Evolutionary conservation across 805 yeast species (phyloP).

Genomic region (Tetrapisispora taiwanensis): DNA sequence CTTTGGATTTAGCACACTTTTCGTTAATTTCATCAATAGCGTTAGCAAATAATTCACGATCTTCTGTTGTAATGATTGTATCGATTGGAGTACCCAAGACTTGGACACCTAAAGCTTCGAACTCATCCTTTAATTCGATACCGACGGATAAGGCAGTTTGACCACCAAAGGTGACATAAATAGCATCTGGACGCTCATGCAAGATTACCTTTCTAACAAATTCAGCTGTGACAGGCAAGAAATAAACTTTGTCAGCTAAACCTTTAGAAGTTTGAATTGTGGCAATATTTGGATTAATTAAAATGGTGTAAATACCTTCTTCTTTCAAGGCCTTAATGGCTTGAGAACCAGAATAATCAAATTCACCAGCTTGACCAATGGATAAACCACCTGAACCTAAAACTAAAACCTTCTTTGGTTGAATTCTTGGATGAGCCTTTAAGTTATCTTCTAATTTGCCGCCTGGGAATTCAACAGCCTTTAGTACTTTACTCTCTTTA

Average conservation of each 20-base stretch:
- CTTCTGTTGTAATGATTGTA: slow-evolving; percentile 94
- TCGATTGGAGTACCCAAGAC: slow-evolving; percentile 96
- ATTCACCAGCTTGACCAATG: slow-evolving; percentile 99
- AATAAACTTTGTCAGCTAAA: slow-evolving; percentile 94
- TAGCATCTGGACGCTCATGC: slow-evolving; percentile 94
- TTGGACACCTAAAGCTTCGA: slow-evolving; percentile 75
- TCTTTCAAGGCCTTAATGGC: slow-evolving; percentile 97
- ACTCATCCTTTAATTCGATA: slow-evolving; percentile 90
- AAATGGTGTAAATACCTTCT: slow-evolving; percentile 92
- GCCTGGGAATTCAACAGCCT: slow-evolving; percentile 85
- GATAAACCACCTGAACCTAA: slow-evolving; percentile 97
- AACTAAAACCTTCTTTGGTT: slow-evolving; percentile 84
- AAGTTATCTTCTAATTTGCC: slow-evolving; percentile 66
- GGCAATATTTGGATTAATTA: slow-evolving; percentile 96
- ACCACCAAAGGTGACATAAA: slow-evolving; percentile 96
- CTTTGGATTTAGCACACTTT: slow-evolving; percentile 88
- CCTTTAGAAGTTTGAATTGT: slow-evolving; percentile 98
- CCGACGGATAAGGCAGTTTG: slow-evolving; percentile 97
- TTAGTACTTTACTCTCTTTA: slow-evolving; percentile 43
- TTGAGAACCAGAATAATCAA: slow-evolving; percentile 97
- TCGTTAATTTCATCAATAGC: slow-evolving; percentile 93
- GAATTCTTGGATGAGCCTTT: slow-evolving; percentile 64
- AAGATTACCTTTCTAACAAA: slow-evolving; percentile 91
- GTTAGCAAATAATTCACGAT: slow-evolving; percentile 88
- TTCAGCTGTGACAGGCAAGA: slow-evolving; percentile 94